Percentiles rank a stretch among this genome's conserved stretches.
These are phyloP conservation scores for Saccharomycopsis capsularis DNA, from an alignment of 805 yeast species.

Conservation along the genomic window DNA sequence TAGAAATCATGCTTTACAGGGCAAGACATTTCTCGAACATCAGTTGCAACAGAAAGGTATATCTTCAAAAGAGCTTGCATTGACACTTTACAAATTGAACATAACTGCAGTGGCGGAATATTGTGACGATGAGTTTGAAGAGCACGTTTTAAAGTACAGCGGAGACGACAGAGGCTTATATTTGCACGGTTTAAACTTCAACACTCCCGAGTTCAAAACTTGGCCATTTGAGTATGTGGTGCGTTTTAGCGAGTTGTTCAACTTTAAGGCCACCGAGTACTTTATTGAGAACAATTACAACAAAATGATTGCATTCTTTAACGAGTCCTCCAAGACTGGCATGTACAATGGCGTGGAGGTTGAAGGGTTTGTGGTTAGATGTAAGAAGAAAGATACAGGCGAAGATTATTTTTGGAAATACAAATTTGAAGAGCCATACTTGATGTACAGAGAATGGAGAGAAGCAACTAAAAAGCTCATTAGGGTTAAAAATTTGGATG, in stretches of 20 bases:
- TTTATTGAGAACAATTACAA: slow-evolving; percentile 34
- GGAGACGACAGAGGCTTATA: slow-evolving; percentile 71
- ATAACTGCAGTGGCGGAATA: slow-evolving; percentile 86
- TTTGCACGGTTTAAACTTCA: slow-evolving; percentile 79
- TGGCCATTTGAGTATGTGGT: slow-evolving; percentile 53
- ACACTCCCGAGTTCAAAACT: slow-evolving; percentile 57
- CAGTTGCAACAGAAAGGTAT: slow-evolving; percentile 43
- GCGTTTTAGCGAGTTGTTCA: slow-evolving; percentile 57
- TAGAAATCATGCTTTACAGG: slow-evolving; percentile 70
- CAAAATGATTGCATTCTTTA: slow-evolving; percentile 44
- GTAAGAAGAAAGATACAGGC: slow-evolving; percentile 30
- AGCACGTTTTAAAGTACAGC: slow-evolving; percentile 76
- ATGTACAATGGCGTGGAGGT: slow-evolving; percentile 62
- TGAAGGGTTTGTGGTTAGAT: slow-evolving; percentile 91
- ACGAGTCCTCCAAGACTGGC: slow-evolving; percentile 57
- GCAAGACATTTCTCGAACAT: slow-evolving; percentile 46
- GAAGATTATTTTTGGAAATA: slow-evolving; percentile 76
- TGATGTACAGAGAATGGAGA: slow-evolving; percentile 84
- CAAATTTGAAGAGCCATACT: slow-evolving; percentile 92
- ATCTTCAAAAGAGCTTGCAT: slow-evolving; percentile 47
- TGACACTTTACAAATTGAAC: slow-evolving; percentile 40
- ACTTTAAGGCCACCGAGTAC: slow-evolving; percentile 57
- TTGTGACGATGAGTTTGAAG: slow-evolving; percentile 91
- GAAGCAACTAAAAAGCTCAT: slow-evolving; percentile 69
- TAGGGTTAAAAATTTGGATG: slow-evolving; percentile 24